Evolutionary conservation across 768 basidiomycete species (phyloP).

Genomic region (Thelephora ganbajun): DNA sequence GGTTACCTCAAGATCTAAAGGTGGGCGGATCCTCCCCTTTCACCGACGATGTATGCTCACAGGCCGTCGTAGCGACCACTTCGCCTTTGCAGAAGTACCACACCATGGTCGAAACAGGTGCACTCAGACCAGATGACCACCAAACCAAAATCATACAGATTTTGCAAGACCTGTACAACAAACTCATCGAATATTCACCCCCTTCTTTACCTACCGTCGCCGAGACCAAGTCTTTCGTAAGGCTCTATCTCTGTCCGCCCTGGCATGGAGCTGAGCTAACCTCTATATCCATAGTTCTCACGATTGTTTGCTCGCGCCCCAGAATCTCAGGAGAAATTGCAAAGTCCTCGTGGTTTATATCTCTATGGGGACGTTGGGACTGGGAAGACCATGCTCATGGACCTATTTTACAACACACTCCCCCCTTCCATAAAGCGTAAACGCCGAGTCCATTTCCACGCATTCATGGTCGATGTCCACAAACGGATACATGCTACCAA

Average conservation of each 20-base stretch:
- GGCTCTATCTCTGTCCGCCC: constrained; percentile 5
- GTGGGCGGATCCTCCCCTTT: too few relatives aligned
- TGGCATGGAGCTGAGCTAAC: neutral
- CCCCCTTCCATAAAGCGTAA: constrained; percentile 52
- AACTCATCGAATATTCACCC: constrained; percentile 56
- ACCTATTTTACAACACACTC: constrained; percentile 83
- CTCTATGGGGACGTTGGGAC: constrained; percentile 95
- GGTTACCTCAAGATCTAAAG: too few relatives aligned
- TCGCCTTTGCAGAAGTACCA: constrained; percentile 26
- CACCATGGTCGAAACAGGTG: constrained; percentile 31
- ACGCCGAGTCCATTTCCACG: constrained; percentile 92
- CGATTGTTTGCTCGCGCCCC: neutral
- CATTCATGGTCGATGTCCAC: constrained; percentile 98
- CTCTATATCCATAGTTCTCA: neutral
- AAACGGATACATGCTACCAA: constrained; percentile 82
- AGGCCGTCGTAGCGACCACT: neutral
- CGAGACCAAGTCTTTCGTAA: constrained; percentile 18
- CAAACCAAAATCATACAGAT: constrained; percentile 76
- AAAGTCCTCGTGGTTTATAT: constrained; percentile 78
- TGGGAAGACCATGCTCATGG: constrained; percentile 99
- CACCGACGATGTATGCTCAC: too few relatives aligned
- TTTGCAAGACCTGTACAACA: constrained; percentile 68
- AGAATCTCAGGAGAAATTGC: constrained; percentile 10
- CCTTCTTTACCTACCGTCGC: constrained; percentile 38
- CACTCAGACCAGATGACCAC: constrained; percentile 63